These are phyloP conservation scores for Trichoderma sp. DNA, from an alignment of 2,329 filamentous ascomycete species.

Conservation along the genomic window DNA sequence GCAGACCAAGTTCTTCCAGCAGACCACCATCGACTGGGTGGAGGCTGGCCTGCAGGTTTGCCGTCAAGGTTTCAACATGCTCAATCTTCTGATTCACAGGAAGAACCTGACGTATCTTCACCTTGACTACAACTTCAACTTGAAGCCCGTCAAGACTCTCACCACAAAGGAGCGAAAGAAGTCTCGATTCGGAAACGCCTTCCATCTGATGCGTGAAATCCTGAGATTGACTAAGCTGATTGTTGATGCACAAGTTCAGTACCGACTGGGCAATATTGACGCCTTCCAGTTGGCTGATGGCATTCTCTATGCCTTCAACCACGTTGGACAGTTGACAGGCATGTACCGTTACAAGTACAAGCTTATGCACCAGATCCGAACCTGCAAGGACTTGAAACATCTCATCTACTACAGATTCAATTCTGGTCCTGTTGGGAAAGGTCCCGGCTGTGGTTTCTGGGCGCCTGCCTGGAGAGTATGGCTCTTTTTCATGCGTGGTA, in stretches of 20 bases:
- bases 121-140: conserved; percentile 98
- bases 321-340: conserved; percentile 94
- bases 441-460: conserved; percentile 98
- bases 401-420: conserved; percentile 99
- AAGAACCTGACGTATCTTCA: conserved; percentile 98
- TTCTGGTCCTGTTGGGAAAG: conserved; percentile 92
- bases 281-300: conserved; percentile 98
- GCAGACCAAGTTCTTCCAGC: conserved; percentile 98
- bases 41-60: conserved; percentile 98
- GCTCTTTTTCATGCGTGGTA: conserved; percentile 99
- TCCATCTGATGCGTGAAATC: conserved; percentile 98
- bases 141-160: conserved; percentile 97
- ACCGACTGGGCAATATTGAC: conserved; percentile 94
- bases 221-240: conserved; percentile 93
- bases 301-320: conserved; percentile 99
- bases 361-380: conserved; percentile 98
- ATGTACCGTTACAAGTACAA: conserved; percentile 99
- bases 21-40: conserved; percentile 98
- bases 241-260: conserved; percentile 97
- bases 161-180: conserved; percentile 99
- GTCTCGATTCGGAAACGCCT: conserved; percentile 97
- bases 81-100: conserved; percentile 93
- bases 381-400: conserved; percentile 98
- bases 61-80: conserved; percentile 98
- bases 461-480: conserved; percentile 97